A percentile compares a stretch with the other conserved stretches of the same genome.
phyloP scores from a whole-genome alignment of 1,284 basidiomycete species.

The Exobasidium cylindrosporum region DNA sequence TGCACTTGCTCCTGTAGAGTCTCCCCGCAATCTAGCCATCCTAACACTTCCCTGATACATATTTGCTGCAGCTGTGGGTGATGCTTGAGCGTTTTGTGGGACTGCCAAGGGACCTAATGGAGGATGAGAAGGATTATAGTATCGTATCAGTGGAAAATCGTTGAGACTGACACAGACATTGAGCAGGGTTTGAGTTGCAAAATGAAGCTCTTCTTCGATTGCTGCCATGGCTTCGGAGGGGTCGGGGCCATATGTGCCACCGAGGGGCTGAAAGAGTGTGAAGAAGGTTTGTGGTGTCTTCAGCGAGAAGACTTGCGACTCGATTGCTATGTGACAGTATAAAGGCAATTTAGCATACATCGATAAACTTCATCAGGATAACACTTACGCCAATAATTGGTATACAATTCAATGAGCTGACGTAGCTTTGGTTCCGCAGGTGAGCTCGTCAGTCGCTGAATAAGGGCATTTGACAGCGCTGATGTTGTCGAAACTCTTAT shows the following conservation, averaged over 20 bases:
- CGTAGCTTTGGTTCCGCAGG: constrained; percentile 45
- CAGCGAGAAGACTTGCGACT: constrained; percentile 47
- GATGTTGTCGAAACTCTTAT: background rate
- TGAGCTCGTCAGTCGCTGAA: constrained; percentile 48
- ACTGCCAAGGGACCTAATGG: constrained; percentile 71
- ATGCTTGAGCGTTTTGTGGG: constrained; percentile 23
- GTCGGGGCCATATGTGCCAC: constrained; percentile 60
- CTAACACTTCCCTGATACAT: constrained; percentile 33
- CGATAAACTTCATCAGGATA: background rate
- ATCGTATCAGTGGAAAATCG: constrained; percentile 91
- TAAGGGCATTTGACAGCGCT: constrained; percentile 42
- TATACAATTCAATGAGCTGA: constrained; percentile 53
- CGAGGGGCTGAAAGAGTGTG: constrained; percentile 31
- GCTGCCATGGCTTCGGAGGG: constrained; percentile 33
- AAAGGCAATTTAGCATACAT: background rate
- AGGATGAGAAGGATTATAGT: constrained; percentile 78
- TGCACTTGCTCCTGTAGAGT: constrained; percentile 10
- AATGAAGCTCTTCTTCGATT: constrained; percentile 50
- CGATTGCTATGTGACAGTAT: constrained; percentile 11
- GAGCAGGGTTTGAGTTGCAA: constrained; percentile 43
- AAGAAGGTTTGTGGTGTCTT: constrained; percentile 41
- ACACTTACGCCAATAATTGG: constrained; percentile 44
- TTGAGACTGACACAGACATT: constrained; percentile 88
- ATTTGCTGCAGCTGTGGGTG: constrained; percentile 28
- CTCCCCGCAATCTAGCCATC: constrained; percentile 34